Evolutionary conservation across 2,329 filamentous ascomycete genomes (phyloP).

Genomic region (Cladosporium phlei): DNA sequence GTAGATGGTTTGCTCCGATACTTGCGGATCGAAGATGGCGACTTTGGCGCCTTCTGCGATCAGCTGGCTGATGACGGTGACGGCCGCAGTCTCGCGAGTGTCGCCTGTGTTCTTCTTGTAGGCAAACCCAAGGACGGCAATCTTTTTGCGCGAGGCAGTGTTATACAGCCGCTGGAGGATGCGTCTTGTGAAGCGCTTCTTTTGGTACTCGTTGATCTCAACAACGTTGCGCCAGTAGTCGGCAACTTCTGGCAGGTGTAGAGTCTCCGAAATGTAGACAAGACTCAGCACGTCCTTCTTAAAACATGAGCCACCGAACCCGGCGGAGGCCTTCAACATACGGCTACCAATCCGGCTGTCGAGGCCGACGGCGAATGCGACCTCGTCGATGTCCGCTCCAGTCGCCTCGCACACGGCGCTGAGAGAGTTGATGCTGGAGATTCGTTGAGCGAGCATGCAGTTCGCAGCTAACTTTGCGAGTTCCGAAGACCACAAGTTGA

Average conservation of each 20-base stretch:
- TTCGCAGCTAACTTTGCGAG: constrained; percentile 73
- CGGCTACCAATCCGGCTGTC: constrained; percentile 67
- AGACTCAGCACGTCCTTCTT: constrained; percentile 72
- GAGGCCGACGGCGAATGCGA: constrained; percentile 48
- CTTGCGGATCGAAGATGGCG: constrained; percentile 60
- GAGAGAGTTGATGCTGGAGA: constrained; percentile 75
- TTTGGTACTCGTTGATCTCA: constrained; percentile 69
- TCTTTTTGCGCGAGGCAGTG: constrained; percentile 63
- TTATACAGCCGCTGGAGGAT: constrained; percentile 64
- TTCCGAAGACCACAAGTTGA: constrained; percentile 72
- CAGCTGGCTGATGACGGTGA: constrained; percentile 62
- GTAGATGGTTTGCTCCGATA: constrained; percentile 28
- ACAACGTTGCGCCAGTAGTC: constrained; percentile 71
- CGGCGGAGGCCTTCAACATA: constrained; percentile 68
- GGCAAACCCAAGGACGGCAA: constrained; percentile 66
- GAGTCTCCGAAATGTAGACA: constrained; percentile 66
- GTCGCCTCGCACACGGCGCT: constrained; percentile 71
- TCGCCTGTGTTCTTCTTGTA: constrained; percentile 77
- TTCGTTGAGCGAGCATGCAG: constrained; percentile 72
- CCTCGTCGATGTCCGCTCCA: constrained; percentile 68
- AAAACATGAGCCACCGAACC: constrained; percentile 76
- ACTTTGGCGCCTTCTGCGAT: constrained; percentile 56
- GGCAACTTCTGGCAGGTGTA: constrained; percentile 65
- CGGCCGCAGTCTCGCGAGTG: constrained; percentile 63
- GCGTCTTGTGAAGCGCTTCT: constrained; percentile 61